Evolutionary conservation across 2,329 filamentous ascomycete genomes (phyloP).

Genomic region (Hymenoscyphus fraxineus): DNA sequence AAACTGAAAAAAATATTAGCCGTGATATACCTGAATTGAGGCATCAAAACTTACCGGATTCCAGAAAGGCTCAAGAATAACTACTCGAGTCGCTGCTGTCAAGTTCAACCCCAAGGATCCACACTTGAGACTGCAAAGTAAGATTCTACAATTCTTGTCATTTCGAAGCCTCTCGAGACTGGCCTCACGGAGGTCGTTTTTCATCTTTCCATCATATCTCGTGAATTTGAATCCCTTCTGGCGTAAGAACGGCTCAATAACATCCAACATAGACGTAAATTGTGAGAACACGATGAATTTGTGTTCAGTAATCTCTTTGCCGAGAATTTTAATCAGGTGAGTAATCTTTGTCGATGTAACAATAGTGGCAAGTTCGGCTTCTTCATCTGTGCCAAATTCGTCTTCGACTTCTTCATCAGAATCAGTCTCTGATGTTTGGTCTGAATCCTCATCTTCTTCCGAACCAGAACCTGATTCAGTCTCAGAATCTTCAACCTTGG

Average conservation of each 20-base stretch:
- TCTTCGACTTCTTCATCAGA: constrained; percentile 37
- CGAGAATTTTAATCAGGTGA: constrained; percentile 75
- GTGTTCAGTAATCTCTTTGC: constrained; percentile 72
- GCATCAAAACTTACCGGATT: constrained; percentile 56
- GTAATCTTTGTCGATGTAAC: constrained; percentile 86
- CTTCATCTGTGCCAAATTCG: constrained; percentile 37
- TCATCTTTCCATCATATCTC: constrained; percentile 93
- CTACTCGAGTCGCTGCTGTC: constrained; percentile 86
- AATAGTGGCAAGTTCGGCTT: constrained; percentile 47
- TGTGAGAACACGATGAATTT: constrained; percentile 99
- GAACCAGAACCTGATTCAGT: constrained; percentile 29
- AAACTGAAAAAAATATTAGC: constrained; percentile 53
- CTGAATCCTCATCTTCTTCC: constrained; percentile 27
- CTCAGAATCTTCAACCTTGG: constrained; percentile 28
- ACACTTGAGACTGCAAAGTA: constrained; percentile 92
- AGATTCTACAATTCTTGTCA: constrained; percentile 70
- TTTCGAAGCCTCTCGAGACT: constrained; percentile 74
- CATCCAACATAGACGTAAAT: constrained; percentile 96
- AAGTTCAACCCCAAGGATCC: constrained; percentile 90
- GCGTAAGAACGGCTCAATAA: constrained; percentile 86
- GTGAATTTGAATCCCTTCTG: constrained; percentile 72
- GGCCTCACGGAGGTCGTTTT: constrained; percentile 86
- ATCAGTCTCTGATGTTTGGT: constrained; percentile 33
- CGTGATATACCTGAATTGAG: constrained; percentile 5
- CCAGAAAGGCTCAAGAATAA: constrained; percentile 98